A percentile compares a stretch with the other conserved stretches of the same genome.
Evolutionary conservation across 139 green algal species (phyloP).

Genomic region (Volvox reticuliferus): DNA sequence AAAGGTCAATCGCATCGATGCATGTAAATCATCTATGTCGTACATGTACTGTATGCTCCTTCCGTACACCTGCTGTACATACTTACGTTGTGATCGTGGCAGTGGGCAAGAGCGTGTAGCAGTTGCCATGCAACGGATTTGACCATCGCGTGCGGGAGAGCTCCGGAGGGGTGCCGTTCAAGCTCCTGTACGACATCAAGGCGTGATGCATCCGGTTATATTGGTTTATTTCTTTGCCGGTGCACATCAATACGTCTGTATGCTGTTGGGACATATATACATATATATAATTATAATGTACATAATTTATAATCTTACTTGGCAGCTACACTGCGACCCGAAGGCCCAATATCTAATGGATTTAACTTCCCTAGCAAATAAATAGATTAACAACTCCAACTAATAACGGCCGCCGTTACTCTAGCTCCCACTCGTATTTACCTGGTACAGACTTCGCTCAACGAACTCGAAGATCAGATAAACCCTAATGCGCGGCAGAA

Average conservation of each 20-base stretch:
- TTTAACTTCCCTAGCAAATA: no score
- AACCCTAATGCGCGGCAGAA: not conserved
- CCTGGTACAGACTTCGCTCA: constrained; percentile 42
- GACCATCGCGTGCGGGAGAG: not conserved
- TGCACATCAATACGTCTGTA: no score
- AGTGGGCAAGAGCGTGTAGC: constrained; percentile 16
- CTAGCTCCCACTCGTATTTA: not conserved
- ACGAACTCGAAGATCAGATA: constrained; percentile 38
- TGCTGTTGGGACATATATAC: no score
- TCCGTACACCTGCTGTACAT: not conserved
- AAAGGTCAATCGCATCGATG: no score
- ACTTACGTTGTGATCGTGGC: constrained; percentile 9
- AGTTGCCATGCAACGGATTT: constrained; percentile 43
- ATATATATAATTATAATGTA: no score
- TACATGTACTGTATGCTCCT: not conserved
- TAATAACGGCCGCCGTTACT: no score
- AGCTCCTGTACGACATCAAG: constrained; percentile 9
- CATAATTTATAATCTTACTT: no score
- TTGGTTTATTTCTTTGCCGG: no score
- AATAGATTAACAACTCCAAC: no score
- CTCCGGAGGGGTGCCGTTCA: constrained; percentile 13
- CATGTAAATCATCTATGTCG: not conserved
- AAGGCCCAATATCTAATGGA: no score
- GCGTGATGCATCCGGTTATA: no score
- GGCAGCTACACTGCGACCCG: no score